These are phyloP conservation scores for Cutaneotrichosporon sp. DNA, from an alignment of 1,284 basidiomycete species.

Conservation along the genomic window DNA sequence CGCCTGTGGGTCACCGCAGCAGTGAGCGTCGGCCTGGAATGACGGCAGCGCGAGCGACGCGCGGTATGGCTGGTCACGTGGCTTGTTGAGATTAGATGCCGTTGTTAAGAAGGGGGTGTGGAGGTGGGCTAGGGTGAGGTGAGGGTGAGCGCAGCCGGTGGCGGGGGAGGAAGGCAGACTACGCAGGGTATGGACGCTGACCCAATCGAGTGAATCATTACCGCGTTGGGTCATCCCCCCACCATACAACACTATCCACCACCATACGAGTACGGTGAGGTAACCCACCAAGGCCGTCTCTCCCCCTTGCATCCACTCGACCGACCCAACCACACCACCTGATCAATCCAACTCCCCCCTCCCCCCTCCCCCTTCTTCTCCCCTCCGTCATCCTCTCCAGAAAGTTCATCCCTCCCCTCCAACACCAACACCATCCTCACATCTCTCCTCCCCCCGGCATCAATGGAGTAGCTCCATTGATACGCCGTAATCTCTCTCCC, in stretches of 20 bases:
- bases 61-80: background rate
- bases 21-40: background rate
- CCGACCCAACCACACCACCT: background rate
- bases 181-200: too few species aligned
- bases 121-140: background rate
- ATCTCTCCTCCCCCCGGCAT: background rate
- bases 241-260: too few species aligned
- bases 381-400: background rate
- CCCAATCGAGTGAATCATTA: too few species aligned
- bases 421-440: too few species aligned
- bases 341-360: background rate
- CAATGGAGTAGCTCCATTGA: background rate
- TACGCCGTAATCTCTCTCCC: background rate
- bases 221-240: too few species aligned
- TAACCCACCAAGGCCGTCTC: background rate
- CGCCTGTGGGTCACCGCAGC: too few species aligned
- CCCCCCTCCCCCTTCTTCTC: background rate
- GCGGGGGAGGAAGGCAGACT: background rate
- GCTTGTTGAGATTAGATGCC: background rate
- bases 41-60: background rate
- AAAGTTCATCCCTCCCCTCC: background rate
- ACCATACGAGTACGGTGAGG: too few species aligned
- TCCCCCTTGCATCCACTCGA: background rate
- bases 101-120: background rate
- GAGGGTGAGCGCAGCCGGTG: background rate